Evolutionary conservation across 805 yeast species (phyloP), one percentile per base, ranked within the genome.

Genomic region (Ascoidea tarda): DNA sequence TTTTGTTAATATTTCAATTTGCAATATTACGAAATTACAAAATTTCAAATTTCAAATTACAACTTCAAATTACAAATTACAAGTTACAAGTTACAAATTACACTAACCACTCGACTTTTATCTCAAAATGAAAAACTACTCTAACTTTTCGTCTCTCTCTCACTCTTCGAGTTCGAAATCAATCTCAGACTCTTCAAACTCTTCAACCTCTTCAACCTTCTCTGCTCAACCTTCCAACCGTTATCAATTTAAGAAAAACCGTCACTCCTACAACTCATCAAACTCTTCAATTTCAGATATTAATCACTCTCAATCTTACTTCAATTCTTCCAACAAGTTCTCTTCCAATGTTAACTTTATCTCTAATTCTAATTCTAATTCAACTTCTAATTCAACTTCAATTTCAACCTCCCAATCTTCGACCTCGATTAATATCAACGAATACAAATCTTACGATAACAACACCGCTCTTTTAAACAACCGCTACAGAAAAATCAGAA

Each of bases 401-500:
- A 10, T 33, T 33, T 33, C 42, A 6, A 10, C 42, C 28, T 21
- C 28, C 28, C 28, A 21, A 21, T 21, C 28, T 21, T 21, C 28
- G 3, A 21, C 2, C 28, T 21, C 28, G 28, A 21, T 21, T 21
- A 21, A 21, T 14, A 62, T 69, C 58, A 72, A 70, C 53, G 71
- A 67, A 52, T 74, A 71, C 59, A 58, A 61, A 5, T 63, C 66
- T 42, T 75, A 73, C 59, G 77, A 74, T 57, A 62, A 63, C 38
- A 71, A 71, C 16, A 46, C 55, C 38, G 28, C 28, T 21, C 58
- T 67, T 14, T 62, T 78, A 44, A 63, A 64, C 21, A 61, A 67
- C 56, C 66, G 69, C 48, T 79, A 79, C 66, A 61, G 62, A 50
- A 72, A 70, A 53, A 54, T 77, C 44, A 60, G 64, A 21, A 68